A percentile compares a stretch with the other conserved stretches of the same genome.
Conservation (phyloP, 78 protist genomes). For the Isochrysis galbana region DNA sequence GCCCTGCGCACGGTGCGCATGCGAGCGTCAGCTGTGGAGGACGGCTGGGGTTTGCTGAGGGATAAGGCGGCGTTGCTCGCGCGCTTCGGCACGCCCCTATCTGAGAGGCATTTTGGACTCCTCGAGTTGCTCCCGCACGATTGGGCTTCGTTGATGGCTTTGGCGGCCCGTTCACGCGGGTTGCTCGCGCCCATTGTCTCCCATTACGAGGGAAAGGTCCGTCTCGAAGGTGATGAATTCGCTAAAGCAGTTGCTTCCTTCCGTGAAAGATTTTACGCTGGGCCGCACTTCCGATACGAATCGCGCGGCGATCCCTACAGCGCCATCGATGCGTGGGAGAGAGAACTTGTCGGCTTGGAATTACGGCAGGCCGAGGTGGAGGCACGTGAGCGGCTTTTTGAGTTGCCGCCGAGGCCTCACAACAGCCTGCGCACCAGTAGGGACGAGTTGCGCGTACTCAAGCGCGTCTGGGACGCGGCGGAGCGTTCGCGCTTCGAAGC, state of each 20-base stretch:
- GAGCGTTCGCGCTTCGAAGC: constrained; percentile 1
- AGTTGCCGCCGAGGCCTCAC: constrained; percentile 35
- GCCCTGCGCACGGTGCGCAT: neutral
- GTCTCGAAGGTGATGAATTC: constrained; percentile 30
- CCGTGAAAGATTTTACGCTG: neutral
- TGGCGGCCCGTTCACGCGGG: neutral
- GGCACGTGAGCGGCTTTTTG: constrained; percentile 52
- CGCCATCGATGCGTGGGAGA: constrained; percentile 18
- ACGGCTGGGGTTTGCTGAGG: neutral
- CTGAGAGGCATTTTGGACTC: neutral
- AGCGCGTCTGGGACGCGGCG: constrained; percentile 73
- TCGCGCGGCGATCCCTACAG: constrained; percentile 1
- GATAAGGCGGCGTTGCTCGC: constrained; percentile 1
- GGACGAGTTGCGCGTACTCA: constrained; percentile 34
- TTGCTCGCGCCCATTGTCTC: neutral
- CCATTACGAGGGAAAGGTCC: neutral
- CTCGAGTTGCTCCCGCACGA: neutral
- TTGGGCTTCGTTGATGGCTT: neutral
- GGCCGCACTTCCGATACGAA: constrained; percentile 27
- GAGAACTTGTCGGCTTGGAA: neutral
- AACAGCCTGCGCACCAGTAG: constrained; percentile 31
- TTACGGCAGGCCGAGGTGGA: neutral
- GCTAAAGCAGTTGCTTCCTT: constrained; percentile 17
- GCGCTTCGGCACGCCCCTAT: neutral
- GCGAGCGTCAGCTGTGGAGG: neutral